Conservation (phyloP, 2,329 filamentous ascomycete species). For the Pseudogymnoascus sp. region DNA sequence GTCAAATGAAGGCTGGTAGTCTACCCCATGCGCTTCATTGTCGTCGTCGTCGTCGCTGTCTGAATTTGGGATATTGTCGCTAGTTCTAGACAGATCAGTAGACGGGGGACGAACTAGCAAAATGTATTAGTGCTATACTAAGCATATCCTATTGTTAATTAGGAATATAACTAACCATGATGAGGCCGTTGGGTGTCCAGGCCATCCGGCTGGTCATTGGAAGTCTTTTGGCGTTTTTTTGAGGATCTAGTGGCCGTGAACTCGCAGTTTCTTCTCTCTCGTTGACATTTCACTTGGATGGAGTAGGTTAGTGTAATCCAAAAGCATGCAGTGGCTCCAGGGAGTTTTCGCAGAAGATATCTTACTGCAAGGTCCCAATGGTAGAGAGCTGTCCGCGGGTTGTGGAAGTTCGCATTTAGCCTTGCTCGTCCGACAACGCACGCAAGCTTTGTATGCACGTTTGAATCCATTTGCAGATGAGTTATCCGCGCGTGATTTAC, state of each 20-base stretch:
- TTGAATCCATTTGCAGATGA: conserved; percentile 31
- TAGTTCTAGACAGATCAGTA: background rate
- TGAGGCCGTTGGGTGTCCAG: background rate
- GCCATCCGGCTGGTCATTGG: background rate
- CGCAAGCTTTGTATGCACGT: conserved; percentile 46
- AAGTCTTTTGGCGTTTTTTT: conserved; percentile 23
- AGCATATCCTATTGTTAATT: background rate
- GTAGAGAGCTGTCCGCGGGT: conserved; percentile 33
- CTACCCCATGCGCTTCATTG: background rate
- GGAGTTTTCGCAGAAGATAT: background rate
- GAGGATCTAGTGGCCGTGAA: conserved; percentile 33
- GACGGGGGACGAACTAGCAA: background rate
- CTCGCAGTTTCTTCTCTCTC: conserved; percentile 41
- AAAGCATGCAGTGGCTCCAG: background rate
- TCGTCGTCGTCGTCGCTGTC: background rate
- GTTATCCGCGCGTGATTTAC: background rate
- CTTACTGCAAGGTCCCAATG: conserved; percentile 31
- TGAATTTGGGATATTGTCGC: background rate
- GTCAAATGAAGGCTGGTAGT: background rate
- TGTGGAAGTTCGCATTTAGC: conserved; percentile 38
- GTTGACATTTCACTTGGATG: conserved; percentile 33
- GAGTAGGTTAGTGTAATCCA: background rate
- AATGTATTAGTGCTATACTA: background rate
- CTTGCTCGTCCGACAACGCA: conserved; percentile 43
- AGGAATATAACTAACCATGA: background rate